Conservation (phyloP, 768 basidiomycete genomes). For the Suillus brevipes region DNA sequence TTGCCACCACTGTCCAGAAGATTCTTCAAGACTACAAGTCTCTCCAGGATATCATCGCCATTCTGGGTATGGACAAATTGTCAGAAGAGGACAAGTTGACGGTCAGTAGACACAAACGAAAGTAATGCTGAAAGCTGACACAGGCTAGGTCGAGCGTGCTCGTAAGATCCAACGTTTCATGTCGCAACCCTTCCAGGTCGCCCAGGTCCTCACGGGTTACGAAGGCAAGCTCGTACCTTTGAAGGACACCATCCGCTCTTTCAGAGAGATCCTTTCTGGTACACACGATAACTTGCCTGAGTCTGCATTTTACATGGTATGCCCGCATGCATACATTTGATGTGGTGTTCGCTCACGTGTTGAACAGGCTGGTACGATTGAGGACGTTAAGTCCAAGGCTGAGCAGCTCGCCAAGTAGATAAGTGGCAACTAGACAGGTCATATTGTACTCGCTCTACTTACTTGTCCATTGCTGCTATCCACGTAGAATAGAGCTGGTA, state of each 20-base stretch:
- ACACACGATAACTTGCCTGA: conserved; percentile 88
- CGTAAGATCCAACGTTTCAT: conserved; percentile 99
- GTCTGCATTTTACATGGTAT: conserved; percentile 95
- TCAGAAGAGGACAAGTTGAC: conserved; percentile 99
- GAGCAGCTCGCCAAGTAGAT: conserved; percentile 97
- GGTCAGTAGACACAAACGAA: conserved; percentile 47
- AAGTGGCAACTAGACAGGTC: conserved; percentile 41
- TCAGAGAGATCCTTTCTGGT: conserved; percentile 96
- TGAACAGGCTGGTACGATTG: conserved; percentile 80
- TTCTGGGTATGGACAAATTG: conserved; percentile 99
- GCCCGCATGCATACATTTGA: conserved; percentile 14
- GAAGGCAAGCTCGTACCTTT: conserved; percentile 96
- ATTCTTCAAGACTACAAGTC: conserved; percentile 97
- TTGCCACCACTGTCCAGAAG: conserved; percentile 96
- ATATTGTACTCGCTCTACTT: conserved; percentile 9
- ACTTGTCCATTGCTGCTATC: conserved; percentile 2
- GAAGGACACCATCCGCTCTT: conserved; percentile 95
- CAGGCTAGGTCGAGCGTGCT: conserved; percentile 84
- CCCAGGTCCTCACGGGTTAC: conserved; percentile 99
- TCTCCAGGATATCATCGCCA: conserved; percentile 99
- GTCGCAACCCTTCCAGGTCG: conserved; percentile 99
- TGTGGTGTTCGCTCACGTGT: conserved; percentile 5
- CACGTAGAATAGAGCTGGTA: conserved; percentile 16
- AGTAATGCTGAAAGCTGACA: not conserved
- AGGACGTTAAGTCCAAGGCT: conserved; percentile 96